A percentile compares a stretch with the other conserved stretches of the same genome.
Conservation (phyloP, 495 filamentous ascomycete species). For the Tetracladium setigerum region DNA sequence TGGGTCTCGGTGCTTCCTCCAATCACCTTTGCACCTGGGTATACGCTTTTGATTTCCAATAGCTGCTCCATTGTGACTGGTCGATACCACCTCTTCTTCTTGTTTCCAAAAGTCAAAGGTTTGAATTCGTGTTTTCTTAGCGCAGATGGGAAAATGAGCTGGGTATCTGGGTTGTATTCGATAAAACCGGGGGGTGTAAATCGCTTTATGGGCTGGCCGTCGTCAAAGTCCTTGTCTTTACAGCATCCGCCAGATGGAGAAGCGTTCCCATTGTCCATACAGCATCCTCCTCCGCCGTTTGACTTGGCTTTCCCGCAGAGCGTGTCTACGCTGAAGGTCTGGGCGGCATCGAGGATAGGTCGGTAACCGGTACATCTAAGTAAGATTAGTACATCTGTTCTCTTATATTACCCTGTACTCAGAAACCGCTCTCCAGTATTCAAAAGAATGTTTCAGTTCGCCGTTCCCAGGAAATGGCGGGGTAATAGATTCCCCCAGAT, state of each 20-base stretch:
- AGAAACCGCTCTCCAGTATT: too few species aligned
- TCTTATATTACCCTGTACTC: too few species aligned
- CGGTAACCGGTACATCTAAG: slow-evolving; percentile 82
- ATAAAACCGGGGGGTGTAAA: slow-evolving; percentile 85
- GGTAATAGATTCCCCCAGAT: too few species aligned
- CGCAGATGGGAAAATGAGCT: slow-evolving; percentile 87
- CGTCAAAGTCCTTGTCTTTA: slow-evolving; percentile 36
- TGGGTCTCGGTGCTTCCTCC: slow-evolving; percentile 95
- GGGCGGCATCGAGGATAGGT: slow-evolving; percentile 87
- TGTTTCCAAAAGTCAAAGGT: slow-evolving; percentile 86
- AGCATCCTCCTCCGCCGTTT: slow-evolving; percentile 62
- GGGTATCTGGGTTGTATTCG: slow-evolving; percentile 84
- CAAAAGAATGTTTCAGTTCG: too few species aligned
- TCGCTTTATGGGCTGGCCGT: slow-evolving; percentile 44
- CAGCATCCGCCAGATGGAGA: slow-evolving; percentile 46
- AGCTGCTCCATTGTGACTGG: slow-evolving; percentile 83
- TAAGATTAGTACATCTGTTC: too few species aligned
- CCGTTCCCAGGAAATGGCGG: too few species aligned
- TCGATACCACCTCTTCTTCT: slow-evolving; percentile 88
- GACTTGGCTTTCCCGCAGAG: slow-evolving; percentile 49
- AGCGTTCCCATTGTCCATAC: slow-evolving; percentile 50
- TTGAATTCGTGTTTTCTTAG: slow-evolving; percentile 75
- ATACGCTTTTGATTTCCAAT: slow-evolving; percentile 78
- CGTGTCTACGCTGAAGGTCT: slow-evolving; percentile 53
- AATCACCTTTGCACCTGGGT: slow-evolving; percentile 87